Base-by-base conservation (phyloP, 2,329 filamentous ascomycete species). In the Leptosphaerulina australis region DNA sequence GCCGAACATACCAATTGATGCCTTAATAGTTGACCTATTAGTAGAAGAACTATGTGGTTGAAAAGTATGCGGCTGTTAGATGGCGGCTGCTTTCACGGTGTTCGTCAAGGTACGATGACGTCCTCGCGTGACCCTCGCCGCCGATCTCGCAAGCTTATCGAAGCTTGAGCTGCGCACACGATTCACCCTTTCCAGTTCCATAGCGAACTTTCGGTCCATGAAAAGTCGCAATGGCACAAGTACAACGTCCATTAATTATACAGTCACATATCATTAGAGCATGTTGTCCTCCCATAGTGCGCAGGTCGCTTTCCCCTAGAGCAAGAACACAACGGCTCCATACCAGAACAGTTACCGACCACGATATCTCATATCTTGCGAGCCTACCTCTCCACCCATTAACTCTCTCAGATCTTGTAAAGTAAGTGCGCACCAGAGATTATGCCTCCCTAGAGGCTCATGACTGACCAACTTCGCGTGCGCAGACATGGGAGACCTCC, bases 391-490 rank as follows among this genome's bases (percentile, higher is more conserved):
- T 96, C 43, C 89, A 95, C 67, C 84, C 88, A 9, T 78, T 97
- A 66, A 94, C 90, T 20, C 83, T 99, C 25, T 86, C 88, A 50
- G 94, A 97, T 68, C 81, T 99, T 5, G 88, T 97, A 63, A 93
- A 88, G 88, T 95, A 80, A 62, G 79, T 44, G 44, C 38, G 33
- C 40, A 35, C 25, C 4, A 12, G 9, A 2, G 2, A 8, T 5
- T 4, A 15, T 26, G n/a, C 35, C 14, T 7, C 20, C 2, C 12
- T 12, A 33, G 26, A 6, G 5, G 7, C 10, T 10, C 5, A 22
- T 25, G 22, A 39, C 51, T 61, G 48, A 68, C 44, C 8, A 11
- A 31, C 34, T 43, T 50, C 40, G 51, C 50, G 45, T 50, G 25
- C 52, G 18, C 50, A 85, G 83, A 70, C 83, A 87, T 75, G 94